These are phyloP conservation scores for barley (Hordeum vulgare) DNA, from an alignment of 176 grass and related monocot species.

Conservation along the genomic window DNA sequence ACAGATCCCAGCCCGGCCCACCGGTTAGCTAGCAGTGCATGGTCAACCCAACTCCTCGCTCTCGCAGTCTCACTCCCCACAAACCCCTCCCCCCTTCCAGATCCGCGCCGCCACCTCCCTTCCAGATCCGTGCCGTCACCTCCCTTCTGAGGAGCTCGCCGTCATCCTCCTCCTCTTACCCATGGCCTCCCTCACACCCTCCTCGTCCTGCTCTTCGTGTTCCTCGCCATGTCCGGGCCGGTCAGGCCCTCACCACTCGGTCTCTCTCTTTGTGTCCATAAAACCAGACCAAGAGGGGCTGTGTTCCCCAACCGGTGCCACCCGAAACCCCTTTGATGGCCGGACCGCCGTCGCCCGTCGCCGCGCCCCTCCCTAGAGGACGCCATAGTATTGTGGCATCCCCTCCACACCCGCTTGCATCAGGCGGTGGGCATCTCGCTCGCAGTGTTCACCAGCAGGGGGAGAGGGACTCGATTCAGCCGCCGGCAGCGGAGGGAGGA, in stretches of 20 bases:
- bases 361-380: neutral
- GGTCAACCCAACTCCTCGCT: too few relatives aligned
- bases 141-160: too few relatives aligned
- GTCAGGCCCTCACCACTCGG: neutral
- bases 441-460: neutral
- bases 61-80: too few relatives aligned
- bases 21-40: too few relatives aligned
- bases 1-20: too few relatives aligned
- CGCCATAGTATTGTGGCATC: neutral
- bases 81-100: too few relatives aligned
- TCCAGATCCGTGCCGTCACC: too few relatives aligned
- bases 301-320: neutral
- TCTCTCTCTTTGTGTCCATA: neutral
- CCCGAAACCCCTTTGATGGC: neutral
- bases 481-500: neutral
- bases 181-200: too few relatives aligned
- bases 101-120: too few relatives aligned
- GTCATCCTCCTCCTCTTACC: too few relatives aligned
- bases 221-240: too few relatives aligned
- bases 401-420: neutral
- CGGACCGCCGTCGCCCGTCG: neutral
- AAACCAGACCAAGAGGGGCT: neutral
- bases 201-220: neutral
- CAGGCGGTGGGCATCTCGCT: neutral
- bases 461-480: constrained; percentile 11